Evolutionary conservation across 352 stramenopile genomes (phyloP).

Genomic region (Pythium brassicae): DNA sequence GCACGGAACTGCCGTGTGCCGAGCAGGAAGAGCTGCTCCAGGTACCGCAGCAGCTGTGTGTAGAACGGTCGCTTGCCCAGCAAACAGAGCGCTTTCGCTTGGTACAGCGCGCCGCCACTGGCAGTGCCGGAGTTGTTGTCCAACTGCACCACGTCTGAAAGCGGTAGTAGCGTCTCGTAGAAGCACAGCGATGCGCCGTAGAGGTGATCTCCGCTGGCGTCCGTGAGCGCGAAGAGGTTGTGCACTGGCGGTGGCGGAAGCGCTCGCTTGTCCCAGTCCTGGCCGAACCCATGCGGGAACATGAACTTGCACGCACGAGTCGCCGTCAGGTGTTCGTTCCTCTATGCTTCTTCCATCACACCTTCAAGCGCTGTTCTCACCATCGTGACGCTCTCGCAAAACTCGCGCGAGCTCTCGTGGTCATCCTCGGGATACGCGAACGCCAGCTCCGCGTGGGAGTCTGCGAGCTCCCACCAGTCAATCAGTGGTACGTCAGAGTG

Average conservation of each 20-base stretch:
- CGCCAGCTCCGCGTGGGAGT: conserved; percentile 19
- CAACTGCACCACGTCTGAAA: neutral
- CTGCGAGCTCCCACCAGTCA: conserved; percentile 3
- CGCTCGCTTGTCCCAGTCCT: conserved; percentile 22
- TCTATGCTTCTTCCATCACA: too few relatives aligned
- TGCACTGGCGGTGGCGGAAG: conserved; percentile 34
- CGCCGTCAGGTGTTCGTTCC: neutral
- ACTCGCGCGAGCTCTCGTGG: conserved; percentile 25
- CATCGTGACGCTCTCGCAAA: conserved; percentile 46
- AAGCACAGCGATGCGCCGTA: conserved; percentile 51
- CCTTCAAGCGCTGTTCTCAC: conserved; percentile 8
- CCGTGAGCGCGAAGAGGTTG: conserved; percentile 48
- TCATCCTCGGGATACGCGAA: conserved; percentile 33
- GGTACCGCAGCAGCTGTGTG: conserved; percentile 37
- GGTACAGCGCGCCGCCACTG: conserved; percentile 3
- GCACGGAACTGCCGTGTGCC: conserved; percentile 25
- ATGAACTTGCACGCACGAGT: conserved; percentile 29
- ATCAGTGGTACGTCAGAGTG: neutral
- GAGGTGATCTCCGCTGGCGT: conserved; percentile 33
- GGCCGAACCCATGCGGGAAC: conserved; percentile 37
- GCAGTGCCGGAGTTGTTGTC: conserved; percentile 1
- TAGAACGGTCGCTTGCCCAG: conserved; percentile 42
- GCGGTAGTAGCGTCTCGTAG: conserved; percentile 22
- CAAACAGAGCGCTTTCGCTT: conserved; percentile 41
- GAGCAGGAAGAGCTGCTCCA: conserved; percentile 50